Percentiles rank a stretch among this genome's conserved stretches.
phyloP scores from a whole-genome alignment of 345 rosid species.

The Nasturtium officinale region DNA sequence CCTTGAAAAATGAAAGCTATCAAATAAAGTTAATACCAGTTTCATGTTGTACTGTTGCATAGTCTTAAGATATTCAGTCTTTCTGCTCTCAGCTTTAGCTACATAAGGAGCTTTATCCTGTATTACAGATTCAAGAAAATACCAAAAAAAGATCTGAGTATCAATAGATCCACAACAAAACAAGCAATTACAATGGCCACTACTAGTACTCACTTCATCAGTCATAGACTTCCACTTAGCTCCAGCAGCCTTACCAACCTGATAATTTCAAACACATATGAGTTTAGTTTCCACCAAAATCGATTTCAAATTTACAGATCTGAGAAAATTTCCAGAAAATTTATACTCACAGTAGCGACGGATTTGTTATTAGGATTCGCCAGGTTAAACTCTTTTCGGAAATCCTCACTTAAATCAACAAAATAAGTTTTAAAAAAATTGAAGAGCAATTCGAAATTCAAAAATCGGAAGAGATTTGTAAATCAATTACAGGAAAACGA shows the following conservation, averaged over 20 bases:
- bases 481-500: constrained; percentile 70
- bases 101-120: constrained; percentile 75
- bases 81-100: constrained; percentile 61
- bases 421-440: neutral
- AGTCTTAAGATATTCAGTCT: constrained; percentile 63
- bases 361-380: constrained; percentile 82
- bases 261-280: neutral
- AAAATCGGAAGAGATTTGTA: constrained; percentile 6
- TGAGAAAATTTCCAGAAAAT: neutral
- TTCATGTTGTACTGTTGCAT: constrained; percentile 66
- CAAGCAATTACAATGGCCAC: constrained; percentile 7
- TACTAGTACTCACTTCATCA: constrained; percentile 54
- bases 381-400: constrained; percentile 64
- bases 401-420: constrained; percentile 55
- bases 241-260: constrained; percentile 92
- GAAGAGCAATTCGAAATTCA: neutral
- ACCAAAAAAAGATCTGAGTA: neutral
- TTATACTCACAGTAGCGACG: constrained; percentile 64
- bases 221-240: constrained; percentile 73
- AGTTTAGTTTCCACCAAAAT: neutral
- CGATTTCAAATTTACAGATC: constrained; percentile 10
- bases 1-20: neutral
- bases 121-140: neutral
- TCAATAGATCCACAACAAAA: neutral
- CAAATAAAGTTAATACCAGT: constrained; percentile 44